Evolutionary conservation across 306 rosid genomes (phyloP).

Genomic region (Inga leiocalycina): DNA sequence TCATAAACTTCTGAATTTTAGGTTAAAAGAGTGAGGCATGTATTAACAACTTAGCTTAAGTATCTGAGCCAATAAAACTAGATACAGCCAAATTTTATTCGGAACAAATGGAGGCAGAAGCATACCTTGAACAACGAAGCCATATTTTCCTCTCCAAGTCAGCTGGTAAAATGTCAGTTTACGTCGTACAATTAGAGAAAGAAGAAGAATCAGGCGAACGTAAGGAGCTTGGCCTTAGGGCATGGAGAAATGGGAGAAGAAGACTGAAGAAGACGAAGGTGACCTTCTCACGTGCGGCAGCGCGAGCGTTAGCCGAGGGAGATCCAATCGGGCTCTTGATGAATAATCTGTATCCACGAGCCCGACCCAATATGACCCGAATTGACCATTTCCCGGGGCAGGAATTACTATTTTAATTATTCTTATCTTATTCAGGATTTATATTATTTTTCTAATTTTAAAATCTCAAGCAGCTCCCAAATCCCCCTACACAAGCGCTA

Average conservation of each 20-base stretch:
- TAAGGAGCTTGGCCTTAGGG: neutral
- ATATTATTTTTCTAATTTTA: too few relatives aligned
- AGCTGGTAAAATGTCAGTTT: neutral
- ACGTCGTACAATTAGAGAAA: neutral
- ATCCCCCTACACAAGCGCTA: too few relatives aligned
- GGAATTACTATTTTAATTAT: neutral
- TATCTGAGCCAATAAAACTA: neutral
- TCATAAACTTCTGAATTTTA: neutral
- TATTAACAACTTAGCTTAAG: neutral
- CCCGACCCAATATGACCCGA: slow-evolving; percentile 2
- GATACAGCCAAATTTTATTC: neutral
- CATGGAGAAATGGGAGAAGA: neutral
- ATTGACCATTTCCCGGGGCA: neutral
- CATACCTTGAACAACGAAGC: slow-evolving; percentile 53
- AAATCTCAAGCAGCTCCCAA: too few relatives aligned
- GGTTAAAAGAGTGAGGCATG: neutral
- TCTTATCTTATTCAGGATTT: too few relatives aligned
- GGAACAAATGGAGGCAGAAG: neutral
- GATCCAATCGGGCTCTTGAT: neutral
- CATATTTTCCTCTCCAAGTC: slow-evolving; percentile 32
- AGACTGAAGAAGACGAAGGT: neutral
- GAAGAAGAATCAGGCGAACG: neutral
- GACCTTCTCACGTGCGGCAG: neutral
- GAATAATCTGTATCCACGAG: neutral
- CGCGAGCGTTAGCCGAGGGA: neutral